These are phyloP conservation scores for Stemphylium vesicarium DNA, from an alignment of 2,329 filamentous ascomycete species.

Conservation along the genomic window DNA sequence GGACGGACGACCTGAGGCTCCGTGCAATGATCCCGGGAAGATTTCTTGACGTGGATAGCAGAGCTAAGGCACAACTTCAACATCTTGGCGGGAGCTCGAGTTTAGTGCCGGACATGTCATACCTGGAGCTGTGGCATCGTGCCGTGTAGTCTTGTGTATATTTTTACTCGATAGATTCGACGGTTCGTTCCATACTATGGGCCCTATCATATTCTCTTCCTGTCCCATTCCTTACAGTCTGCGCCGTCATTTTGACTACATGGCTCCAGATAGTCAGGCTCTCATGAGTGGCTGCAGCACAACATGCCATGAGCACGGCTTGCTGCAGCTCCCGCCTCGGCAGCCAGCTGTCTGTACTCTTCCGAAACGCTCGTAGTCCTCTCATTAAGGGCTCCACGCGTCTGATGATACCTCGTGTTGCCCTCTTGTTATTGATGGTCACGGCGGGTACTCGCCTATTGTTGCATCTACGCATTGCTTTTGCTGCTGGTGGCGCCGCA, in stretches of 20 bases:
- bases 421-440: conserved; percentile 23
- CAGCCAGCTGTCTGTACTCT: conserved; percentile 29
- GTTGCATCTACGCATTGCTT: conserved; percentile 1
- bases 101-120: conserved; percentile 14
- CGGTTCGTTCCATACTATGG: too few relatives aligned
- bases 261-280: not conserved
- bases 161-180: not conserved
- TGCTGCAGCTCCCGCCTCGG: conserved; percentile 29
- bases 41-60: conserved; percentile 42
- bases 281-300: conserved; percentile 21
- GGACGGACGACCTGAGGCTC: conserved; percentile 35
- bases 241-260: too few relatives aligned
- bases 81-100: conserved; percentile 16
- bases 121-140: not conserved
- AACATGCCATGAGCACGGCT: conserved; percentile 18
- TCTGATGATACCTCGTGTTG: conserved; percentile 32
- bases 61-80: conserved; percentile 32
- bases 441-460: conserved; percentile 12
- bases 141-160: not conserved
- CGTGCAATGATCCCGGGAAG: conserved; percentile 36
- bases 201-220: too few relatives aligned
- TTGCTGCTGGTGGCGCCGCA: not conserved
- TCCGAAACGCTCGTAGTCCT: conserved; percentile 40
- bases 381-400: conserved; percentile 37
- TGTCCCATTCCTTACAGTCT: too few relatives aligned